Conservation (phyloP, 768 basidiomycete species). For the Hortiboletus flavorubellus region DNA sequence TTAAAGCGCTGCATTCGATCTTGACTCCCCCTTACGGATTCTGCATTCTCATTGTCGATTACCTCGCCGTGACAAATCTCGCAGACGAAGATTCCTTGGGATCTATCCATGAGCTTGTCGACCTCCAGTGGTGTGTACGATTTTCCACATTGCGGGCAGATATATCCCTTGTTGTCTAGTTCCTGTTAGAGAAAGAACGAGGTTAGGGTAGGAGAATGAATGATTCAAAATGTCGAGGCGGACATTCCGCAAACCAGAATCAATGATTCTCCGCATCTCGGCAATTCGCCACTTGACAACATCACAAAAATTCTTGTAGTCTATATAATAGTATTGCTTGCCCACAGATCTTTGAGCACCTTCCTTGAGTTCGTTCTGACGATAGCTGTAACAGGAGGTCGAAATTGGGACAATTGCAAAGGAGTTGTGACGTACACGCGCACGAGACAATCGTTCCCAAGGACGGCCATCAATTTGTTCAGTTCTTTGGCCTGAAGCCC, state of each 20-base stretch:
- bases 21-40: slow-evolving; percentile 79
- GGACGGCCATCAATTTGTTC: slow-evolving; percentile 81
- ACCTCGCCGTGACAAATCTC: slow-evolving; percentile 87
- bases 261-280: slow-evolving; percentile 87
- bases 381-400: slow-evolving; percentile 49
- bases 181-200: slow-evolving; percentile 51
- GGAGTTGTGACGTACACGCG: slow-evolving; percentile 54
- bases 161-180: slow-evolving; percentile 94
- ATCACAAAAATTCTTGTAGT: slow-evolving; percentile 94
- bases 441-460: slow-evolving; percentile 75
- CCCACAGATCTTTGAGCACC: slow-evolving; percentile 84
- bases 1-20: slow-evolving; percentile 97
- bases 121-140: slow-evolving; percentile 85
- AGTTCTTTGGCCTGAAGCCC: slow-evolving; percentile 88
- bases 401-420: neutral
- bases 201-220: neutral
- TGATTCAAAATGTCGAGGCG: slow-evolving; percentile 21
- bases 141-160: slow-evolving; percentile 85
- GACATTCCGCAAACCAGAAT: slow-evolving; percentile 86
- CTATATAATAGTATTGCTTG: slow-evolving; percentile 94
- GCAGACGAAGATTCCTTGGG: slow-evolving; percentile 67
- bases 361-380: slow-evolving; percentile 89
- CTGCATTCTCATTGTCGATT: slow-evolving; percentile 87
- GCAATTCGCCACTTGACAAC: slow-evolving; percentile 97
- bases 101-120: slow-evolving; percentile 68